phyloP scores from a whole-genome alignment of 2,329 filamentous ascomycete genomes.

The Geoglossum cookeanum region DNA sequence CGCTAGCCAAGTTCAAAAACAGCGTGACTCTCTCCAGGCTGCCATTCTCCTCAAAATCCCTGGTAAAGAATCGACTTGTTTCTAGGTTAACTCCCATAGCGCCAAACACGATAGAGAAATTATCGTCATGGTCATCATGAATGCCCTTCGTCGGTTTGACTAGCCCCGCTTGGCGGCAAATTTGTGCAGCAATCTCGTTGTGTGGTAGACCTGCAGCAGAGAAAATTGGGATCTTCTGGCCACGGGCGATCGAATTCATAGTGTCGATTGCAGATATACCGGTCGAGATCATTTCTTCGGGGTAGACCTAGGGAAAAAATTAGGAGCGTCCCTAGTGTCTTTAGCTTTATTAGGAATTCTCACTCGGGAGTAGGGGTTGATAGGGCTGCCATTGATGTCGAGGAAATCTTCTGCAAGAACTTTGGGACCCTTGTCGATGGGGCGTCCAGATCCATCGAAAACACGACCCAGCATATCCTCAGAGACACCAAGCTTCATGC shows the following conservation, averaged over 20 bases:
- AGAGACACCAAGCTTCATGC: constrained; percentile 93
- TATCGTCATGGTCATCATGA: constrained; percentile 93
- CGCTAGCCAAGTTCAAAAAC: constrained; percentile 98
- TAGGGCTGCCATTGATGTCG: constrained; percentile 96
- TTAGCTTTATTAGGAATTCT: constrained; percentile 13
- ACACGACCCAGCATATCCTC: constrained; percentile 99
- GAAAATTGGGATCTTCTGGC: constrained; percentile 99
- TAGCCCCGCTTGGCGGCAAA: constrained; percentile 89
- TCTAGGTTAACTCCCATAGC: constrained; percentile 99
- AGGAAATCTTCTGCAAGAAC: constrained; percentile 95
- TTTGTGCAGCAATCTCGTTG: constrained; percentile 98
- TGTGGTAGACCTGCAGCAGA: constrained; percentile 94
- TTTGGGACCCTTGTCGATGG: constrained; percentile 98
- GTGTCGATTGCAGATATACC: constrained; percentile 98
- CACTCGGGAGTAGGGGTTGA: constrained; percentile 95
- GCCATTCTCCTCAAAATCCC: constrained; percentile 97
- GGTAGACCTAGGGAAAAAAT: constrained; percentile 53
- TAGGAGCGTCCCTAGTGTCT: not conserved
- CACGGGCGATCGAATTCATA: constrained; percentile 84
- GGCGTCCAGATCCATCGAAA: constrained; percentile 92
- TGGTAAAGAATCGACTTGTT: constrained; percentile 93
- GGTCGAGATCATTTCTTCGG: constrained; percentile 99
- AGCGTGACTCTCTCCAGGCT: constrained; percentile 93
- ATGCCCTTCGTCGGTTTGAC: constrained; percentile 89
- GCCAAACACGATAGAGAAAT: constrained; percentile 98